Evolutionary conservation across 805 yeast species (phyloP), one percentile per base, ranked within the genome.

Genomic region (Cyberlindnera euphorbiiphila): DNA sequence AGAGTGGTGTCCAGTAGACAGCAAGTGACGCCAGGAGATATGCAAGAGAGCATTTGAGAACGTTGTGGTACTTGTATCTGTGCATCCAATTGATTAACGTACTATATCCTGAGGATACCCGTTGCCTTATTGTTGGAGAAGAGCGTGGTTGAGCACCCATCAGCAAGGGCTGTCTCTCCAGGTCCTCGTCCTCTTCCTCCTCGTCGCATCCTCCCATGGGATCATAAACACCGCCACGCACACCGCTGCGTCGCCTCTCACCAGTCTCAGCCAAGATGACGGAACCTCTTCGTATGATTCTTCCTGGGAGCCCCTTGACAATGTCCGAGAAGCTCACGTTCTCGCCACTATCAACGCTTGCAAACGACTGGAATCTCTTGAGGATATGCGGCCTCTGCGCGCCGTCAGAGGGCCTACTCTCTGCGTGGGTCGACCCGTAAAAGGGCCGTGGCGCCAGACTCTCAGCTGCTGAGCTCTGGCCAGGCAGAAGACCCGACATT

Each of bases 21-120:
- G 80, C 85, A 39, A 83, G 52, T 0, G 94, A 81, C 1, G 88
- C 91, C 1, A 85, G 41, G 9, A 81, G 62, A 53, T 86, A 86
- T 1, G 93, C 82, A n/a, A 85, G 41, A 0, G 89, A 68, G 49
- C 91, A 82, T 49, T 85, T 84, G 30, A 81, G 33, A 3, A 75
- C 77, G 28, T 42, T 41, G 47, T 43, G 45, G 29, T 47, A 45
- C 20, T 44, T 46, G 24, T 36, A 25, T 12, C 3, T 25, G 13
- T 21, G 26, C 7, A 30, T 16, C 42, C 42, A 39, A 4, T 15
- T 20, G 12, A 11, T 28, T 10, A 28, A 17, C 18, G 4, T 26
- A 5, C 12, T 29, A 23, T 10, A 28, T 5, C 14, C 5, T 3
- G 23, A 9, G 2, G 3, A 14, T 23, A 16, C 22, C 18, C 30